These are phyloP conservation scores for Cercospora sojina DNA, from an alignment of 2,329 filamentous ascomycete species.

Conservation along the genomic window DNA sequence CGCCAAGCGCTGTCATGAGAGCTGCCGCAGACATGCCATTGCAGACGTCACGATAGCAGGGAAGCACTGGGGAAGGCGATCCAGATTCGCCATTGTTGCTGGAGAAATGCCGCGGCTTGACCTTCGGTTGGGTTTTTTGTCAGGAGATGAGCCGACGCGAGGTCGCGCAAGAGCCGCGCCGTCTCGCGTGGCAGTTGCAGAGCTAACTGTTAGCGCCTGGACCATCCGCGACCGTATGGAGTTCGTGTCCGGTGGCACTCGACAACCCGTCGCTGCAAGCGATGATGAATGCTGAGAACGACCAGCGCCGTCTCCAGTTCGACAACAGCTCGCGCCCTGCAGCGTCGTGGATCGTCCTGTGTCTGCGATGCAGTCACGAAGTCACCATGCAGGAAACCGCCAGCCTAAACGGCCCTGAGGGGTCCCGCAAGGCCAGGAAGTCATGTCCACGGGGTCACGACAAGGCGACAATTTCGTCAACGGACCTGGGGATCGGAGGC, in stretches of 20 bases:
- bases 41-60: background rate
- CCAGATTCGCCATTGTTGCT: background rate
- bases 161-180: slow-evolving; percentile 1
- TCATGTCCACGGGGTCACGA: background rate
- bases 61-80: background rate
- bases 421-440: slow-evolving; percentile 1
- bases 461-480: background rate
- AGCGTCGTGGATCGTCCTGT: background rate
- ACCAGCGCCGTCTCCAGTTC: background rate
- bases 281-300: background rate
- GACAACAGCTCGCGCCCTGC: background rate
- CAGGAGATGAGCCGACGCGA: slow-evolving; percentile 7
- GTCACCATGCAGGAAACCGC: background rate
- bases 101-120: background rate
- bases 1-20: background rate
- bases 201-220: slow-evolving; percentile 2
- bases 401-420: background rate
- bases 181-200: slow-evolving; percentile 9
- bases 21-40: background rate
- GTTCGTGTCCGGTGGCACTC: background rate
- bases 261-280: background rate
- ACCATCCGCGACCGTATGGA: background rate
- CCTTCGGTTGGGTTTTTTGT: background rate
- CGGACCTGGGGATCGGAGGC: background rate
- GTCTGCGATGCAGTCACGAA: background rate